Conservation (phyloP, 139 green algal genomes). For the Picochlorum sp. region DNA sequence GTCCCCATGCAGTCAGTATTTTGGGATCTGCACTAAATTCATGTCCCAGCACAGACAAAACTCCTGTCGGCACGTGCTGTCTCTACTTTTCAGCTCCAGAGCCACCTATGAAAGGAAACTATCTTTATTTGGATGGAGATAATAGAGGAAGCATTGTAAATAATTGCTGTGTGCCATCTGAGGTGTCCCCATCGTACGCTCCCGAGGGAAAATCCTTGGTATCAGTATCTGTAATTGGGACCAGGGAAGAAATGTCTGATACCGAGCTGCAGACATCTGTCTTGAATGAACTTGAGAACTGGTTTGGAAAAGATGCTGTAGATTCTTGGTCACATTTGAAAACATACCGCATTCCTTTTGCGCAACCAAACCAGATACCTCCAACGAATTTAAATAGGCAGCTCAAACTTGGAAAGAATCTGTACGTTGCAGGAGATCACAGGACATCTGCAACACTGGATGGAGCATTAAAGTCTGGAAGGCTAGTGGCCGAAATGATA, state of each 20-base stretch:
- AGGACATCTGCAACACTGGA: conserved; percentile 80
- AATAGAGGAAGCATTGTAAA: conserved; percentile 67
- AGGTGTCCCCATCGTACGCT: conserved; percentile 75
- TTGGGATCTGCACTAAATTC: conserved; percentile 40
- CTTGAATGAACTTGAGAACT: background rate
- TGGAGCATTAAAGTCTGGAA: conserved; percentile 61
- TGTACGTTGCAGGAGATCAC: conserved; percentile 87
- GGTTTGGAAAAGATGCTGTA: conserved; percentile 1
- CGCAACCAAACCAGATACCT: conserved; percentile 76
- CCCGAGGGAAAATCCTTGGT: conserved; percentile 74
- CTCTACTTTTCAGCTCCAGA: conserved; percentile 66
- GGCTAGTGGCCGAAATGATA: conserved; percentile 67
- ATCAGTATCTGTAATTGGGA: conserved; percentile 84
- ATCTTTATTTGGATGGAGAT: conserved; percentile 89
- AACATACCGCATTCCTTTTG: conserved; percentile 91
- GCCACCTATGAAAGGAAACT: conserved; percentile 18
- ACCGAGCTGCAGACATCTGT: conserved; percentile 37
- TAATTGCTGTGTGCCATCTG: conserved; percentile 92
- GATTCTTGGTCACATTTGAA: conserved; percentile 63
- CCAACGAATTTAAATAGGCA: conserved; percentile 61
- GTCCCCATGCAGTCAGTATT: conserved; percentile 52
- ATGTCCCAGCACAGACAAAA: conserved; percentile 33
- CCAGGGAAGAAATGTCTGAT: conserved; percentile 54
- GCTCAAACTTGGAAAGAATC: conserved; percentile 41
- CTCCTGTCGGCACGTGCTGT: conserved; percentile 70